Evolutionary conservation across 1,139 yeast genomes (phyloP).

Genomic region (Kurtzmaniella quercitrusa): DNA sequence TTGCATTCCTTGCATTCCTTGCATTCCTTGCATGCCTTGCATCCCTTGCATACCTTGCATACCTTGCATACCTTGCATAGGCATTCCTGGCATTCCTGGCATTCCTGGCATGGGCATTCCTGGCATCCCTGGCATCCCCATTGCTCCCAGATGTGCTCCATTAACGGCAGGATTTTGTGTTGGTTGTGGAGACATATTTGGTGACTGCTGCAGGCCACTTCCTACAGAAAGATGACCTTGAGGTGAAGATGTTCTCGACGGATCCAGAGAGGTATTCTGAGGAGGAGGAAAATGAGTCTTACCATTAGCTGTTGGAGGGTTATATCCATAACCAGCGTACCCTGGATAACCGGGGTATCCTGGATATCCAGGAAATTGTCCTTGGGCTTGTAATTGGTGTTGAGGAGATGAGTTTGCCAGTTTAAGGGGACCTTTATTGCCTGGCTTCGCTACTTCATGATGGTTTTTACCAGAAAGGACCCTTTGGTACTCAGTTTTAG

Average conservation of each 20-base stretch:
- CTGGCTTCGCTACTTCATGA: background rate
- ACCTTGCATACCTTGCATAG: background rate
- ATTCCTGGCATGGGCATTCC: background rate
- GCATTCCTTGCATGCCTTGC: background rate
- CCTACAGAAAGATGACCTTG: background rate
- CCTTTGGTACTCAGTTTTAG: background rate
- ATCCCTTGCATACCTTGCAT: background rate
- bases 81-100: background rate
- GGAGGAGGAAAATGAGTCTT: slow-evolving; percentile 6
- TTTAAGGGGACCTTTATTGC: no score
- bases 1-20: background rate
- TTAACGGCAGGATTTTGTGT: background rate
- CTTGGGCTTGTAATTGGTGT: background rate
- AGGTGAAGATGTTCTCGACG: background rate
- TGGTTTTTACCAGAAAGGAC: background rate
- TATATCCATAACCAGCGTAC: slow-evolving; percentile 6
- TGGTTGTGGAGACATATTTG: background rate
- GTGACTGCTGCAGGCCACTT: background rate
- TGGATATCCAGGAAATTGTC: slow-evolving; percentile 12
- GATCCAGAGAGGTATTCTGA: slow-evolving; percentile 1
- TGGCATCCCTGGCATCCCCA: background rate
- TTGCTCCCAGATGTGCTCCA: background rate
- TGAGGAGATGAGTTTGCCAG: background rate
- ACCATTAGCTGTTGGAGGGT: slow-evolving; percentile 1
- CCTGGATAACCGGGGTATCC: slow-evolving; percentile 10